These are phyloP conservation scores for Paramecium pentaurelia DNA, from an alignment of 73 alveolate genomes.

Conservation along the genomic window DNA sequence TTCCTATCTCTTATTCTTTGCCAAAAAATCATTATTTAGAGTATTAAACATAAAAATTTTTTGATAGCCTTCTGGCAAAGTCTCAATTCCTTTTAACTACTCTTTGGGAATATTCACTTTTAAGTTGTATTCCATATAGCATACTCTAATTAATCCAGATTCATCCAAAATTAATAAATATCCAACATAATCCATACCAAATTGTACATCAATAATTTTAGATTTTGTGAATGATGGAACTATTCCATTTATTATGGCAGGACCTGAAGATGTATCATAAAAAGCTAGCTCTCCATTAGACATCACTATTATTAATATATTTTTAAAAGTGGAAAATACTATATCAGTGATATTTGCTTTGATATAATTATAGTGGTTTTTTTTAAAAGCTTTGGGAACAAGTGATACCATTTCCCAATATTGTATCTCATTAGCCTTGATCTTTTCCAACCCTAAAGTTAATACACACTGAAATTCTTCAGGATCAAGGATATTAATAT, in stretches of 20 bases:
- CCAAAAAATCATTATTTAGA: neutral
- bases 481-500: neutral
- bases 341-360: neutral
- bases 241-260: neutral
- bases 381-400: neutral
- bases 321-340: neutral
- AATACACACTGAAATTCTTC: neutral
- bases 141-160: neutral
- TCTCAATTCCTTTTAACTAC: neutral
- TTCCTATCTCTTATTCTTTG: neutral
- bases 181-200: constrained; percentile 48
- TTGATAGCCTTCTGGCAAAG: neutral
- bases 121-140: neutral
- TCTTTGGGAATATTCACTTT: constrained; percentile 33
- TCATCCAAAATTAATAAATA: neutral
- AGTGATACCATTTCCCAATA: neutral
- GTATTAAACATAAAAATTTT: constrained; percentile 16
- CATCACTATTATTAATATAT: neutral
- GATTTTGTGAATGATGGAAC: constrained; percentile 20
- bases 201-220: neutral
- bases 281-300: constrained; percentile 16
- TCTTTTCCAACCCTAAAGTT: neutral
- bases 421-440: neutral
- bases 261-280: neutral
- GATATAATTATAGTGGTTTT: neutral